Evolutionary conservation across 208 protist genomes (phyloP), one percentile per base, ranked within the genome.

Genomic region (Wallacemonas sp.): DNA sequence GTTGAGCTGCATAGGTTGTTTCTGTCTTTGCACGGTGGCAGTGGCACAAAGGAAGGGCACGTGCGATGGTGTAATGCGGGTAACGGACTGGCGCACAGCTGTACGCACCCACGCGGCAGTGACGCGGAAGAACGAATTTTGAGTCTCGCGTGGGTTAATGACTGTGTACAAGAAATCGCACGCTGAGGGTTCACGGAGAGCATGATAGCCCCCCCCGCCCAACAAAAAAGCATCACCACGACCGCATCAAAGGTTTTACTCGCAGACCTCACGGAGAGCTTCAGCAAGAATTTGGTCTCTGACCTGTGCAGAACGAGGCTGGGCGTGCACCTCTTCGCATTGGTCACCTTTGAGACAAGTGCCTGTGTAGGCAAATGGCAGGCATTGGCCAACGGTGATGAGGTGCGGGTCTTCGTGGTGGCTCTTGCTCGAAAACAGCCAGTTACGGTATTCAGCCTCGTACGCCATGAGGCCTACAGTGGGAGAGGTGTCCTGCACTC

Each of bases 381-480:
- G 49, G 36, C 78, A 84, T 62, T 82, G 80, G 39, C 58, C 42
- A 24, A 78, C 67, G 9, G 59, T 72, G 61, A 74, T 66, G 39
- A 66, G 47, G 62, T 56, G 39, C 49, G 63, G 63, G 58, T 68
- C 39, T 47, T 68, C 47, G 15, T 53, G 12, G 42, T 49, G 62
- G 4, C 49, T 65, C 34, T 80, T 70, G 51, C 63, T 62, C 2
- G 75, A 72, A 59, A 86, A 86, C 9, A 86, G 70, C 76, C 80
- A 86, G 30, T 67, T 68, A 1, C 75, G 66, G 55, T 86, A 86
- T 14, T 69, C 67, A 1, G 72, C 72, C 28, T 82, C 75, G 72
- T 86, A 82, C 38, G 74, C 59, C 34, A 77, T 59, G 4, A 86
- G 72, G 3, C 76, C 80, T 0, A 63, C 53, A 12, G 80, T 76